Evolutionary conservation across 148 eudicot genomes (phyloP).

Genomic region (Polygonum aviculare): DNA sequence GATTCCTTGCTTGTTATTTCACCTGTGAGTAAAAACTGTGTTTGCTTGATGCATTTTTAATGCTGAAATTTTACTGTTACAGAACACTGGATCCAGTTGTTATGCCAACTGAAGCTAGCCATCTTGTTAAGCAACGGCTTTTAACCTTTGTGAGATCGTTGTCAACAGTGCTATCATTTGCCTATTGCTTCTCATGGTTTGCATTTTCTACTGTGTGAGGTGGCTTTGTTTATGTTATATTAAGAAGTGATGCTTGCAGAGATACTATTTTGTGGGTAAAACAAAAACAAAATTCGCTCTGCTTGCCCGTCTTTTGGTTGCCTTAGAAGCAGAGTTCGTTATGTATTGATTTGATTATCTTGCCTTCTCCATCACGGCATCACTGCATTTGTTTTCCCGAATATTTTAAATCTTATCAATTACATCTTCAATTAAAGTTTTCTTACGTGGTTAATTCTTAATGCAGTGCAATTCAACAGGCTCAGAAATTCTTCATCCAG

Average conservation of each 20-base stretch:
- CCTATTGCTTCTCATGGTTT: slow-evolving; percentile 79
- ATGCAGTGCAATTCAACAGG: slow-evolving; percentile 77
- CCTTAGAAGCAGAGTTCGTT: neutral
- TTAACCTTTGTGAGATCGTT: slow-evolving; percentile 73
- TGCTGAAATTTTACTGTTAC: slow-evolving; percentile 15
- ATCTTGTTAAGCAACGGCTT: slow-evolving; percentile 71
- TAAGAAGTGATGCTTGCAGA: neutral
- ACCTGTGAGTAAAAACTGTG: neutral
- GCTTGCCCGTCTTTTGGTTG: neutral
- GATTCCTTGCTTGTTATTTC: neutral
- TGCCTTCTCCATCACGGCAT: neutral
- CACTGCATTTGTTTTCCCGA: neutral
- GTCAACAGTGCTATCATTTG: slow-evolving; percentile 79
- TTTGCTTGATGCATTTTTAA: neutral
- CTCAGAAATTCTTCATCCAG: slow-evolving; percentile 66
- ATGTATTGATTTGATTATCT: neutral
- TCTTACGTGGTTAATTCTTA: slow-evolving; percentile 6
- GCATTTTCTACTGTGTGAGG: slow-evolving; percentile 2
- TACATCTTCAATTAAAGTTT: neutral
- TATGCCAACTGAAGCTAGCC: slow-evolving; percentile 72
- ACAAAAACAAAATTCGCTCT: neutral
- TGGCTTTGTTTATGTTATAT: neutral
- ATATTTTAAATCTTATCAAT: neutral
- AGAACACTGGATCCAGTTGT: slow-evolving; percentile 73
- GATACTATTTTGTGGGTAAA: neutral